These are phyloP conservation scores for Hypocreales sp. DNA, from an alignment of 2,329 filamentous ascomycete species.

Conservation along the genomic window DNA sequence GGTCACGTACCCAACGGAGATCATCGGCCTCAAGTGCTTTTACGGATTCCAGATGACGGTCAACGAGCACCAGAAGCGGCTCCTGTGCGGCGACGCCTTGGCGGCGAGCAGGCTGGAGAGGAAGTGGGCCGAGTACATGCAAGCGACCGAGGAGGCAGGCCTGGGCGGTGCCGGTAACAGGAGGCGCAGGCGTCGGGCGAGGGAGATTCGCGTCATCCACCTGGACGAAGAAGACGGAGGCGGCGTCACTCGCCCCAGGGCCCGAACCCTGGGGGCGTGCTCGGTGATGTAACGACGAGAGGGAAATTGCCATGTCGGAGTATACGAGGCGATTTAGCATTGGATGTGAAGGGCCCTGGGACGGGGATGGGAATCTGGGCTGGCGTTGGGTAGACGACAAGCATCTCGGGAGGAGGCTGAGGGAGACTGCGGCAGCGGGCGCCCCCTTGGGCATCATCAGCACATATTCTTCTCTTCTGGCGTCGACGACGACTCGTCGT, in stretches of 20 bases:
- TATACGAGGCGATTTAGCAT: background rate
- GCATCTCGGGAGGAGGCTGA: too few relatives aligned
- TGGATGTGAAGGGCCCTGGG: too few relatives aligned
- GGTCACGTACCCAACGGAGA: constrained; percentile 53
- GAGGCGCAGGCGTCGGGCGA: constrained; percentile 57
- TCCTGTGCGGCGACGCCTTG: constrained; percentile 59
- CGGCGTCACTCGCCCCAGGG: constrained; percentile 39
- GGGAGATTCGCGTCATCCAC: constrained; percentile 69
- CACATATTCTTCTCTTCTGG: too few relatives aligned
- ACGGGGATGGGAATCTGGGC: too few relatives aligned
- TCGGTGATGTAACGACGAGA: constrained; percentile 40
- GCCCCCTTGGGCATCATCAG: too few relatives aligned
- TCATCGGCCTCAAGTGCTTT: constrained; percentile 83
- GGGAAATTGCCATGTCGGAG: too few relatives aligned
- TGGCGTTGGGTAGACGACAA: too few relatives aligned
- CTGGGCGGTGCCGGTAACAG: constrained; percentile 49
- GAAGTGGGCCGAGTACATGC: constrained; percentile 93
- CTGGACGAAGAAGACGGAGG: constrained; percentile 64
- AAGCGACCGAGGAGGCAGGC: constrained; percentile 72
- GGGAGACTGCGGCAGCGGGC: too few relatives aligned
- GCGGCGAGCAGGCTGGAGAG: constrained; percentile 67
- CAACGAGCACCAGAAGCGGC: constrained; percentile 80
- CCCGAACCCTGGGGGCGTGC: constrained; percentile 48
- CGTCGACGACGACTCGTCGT: too few relatives aligned
- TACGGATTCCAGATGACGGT: constrained; percentile 93